A percentile compares a stretch with the other conserved stretches of the same genome.
Conservation (phyloP, 176 grass and related monocot genomes). For the Oryza glaberrima region DNA sequence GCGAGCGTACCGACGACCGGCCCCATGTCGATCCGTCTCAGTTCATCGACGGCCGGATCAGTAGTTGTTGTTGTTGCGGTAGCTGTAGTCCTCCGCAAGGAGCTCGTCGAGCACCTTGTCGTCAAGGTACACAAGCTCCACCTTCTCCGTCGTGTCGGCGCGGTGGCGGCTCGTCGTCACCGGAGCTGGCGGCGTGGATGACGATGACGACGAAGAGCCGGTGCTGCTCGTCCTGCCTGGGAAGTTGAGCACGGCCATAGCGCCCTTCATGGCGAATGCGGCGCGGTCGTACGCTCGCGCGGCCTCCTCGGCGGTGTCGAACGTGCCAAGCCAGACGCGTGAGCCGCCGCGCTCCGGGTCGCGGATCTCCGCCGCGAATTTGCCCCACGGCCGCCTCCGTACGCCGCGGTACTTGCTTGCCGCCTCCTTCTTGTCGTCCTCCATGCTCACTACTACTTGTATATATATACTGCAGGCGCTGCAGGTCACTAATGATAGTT, state of each 20-base stretch:
- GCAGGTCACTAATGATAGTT: not conserved
- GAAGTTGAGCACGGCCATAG: constrained; percentile 79
- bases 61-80: not conserved
- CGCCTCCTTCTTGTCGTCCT: constrained; percentile 47
- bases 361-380: constrained; percentile 79
- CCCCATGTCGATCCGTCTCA: no score
- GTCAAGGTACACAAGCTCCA: constrained; percentile 77
- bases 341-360: constrained; percentile 66
- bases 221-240: constrained; percentile 36
- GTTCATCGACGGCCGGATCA: no score
- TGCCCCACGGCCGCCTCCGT: constrained; percentile 73
- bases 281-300: constrained; percentile 80
- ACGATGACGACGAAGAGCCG: constrained; percentile 23
- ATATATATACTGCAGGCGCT: not conserved
- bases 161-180: not conserved
- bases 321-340: constrained; percentile 82
- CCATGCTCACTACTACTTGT: constrained; percentile 6
- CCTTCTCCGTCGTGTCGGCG: constrained; percentile 32
- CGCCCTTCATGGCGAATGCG: constrained; percentile 68
- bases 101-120: constrained; percentile 67
- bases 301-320: constrained; percentile 80
- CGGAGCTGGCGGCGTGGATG: constrained; percentile 27
- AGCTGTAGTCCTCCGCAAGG: constrained; percentile 11
- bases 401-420: constrained; percentile 72
- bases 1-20: no score